Conservation (phyloP, 805 yeast species). For the Danielozyma ontarioensis region DNA sequence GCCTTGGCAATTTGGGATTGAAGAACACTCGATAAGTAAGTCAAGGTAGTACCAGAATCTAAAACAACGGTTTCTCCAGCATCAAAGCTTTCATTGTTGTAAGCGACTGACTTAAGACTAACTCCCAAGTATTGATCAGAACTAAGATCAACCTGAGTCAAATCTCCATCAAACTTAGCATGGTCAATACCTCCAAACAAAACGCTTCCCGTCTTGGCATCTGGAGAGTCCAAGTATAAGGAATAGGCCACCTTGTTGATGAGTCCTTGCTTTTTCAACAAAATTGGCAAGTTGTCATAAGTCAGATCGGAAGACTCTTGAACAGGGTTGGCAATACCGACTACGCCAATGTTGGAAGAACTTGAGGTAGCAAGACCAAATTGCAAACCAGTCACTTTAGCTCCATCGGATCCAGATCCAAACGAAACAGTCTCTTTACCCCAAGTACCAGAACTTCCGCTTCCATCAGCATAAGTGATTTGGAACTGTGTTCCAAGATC, state of each 20-base stretch:
- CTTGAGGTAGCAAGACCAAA: neutral
- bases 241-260: conserved; percentile 57
- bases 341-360: neutral
- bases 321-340: neutral
- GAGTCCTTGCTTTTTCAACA: conserved; percentile 52
- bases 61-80: conserved; percentile 38
- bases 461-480: neutral
- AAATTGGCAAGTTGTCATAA: conserved; percentile 65
- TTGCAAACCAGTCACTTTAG: neutral
- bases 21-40: conserved; percentile 36
- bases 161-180: conserved; percentile 8
- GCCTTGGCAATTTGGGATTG: conserved; percentile 4
- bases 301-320: neutral
- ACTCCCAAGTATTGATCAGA: neutral
- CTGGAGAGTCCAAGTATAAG: conserved; percentile 46
- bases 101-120: conserved; percentile 1
- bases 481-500: neutral
- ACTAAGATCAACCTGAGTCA: conserved; percentile 2
- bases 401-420: neutral
- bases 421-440: neutral
- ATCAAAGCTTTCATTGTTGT: conserved; percentile 29
- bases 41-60: conserved; percentile 56
- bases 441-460: neutral
- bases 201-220: conserved; percentile 11
- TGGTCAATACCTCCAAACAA: conserved; percentile 17